phyloP scores from a whole-genome alignment of 129 eudicot species.

The Helichrysum umbraculigerum region DNA sequence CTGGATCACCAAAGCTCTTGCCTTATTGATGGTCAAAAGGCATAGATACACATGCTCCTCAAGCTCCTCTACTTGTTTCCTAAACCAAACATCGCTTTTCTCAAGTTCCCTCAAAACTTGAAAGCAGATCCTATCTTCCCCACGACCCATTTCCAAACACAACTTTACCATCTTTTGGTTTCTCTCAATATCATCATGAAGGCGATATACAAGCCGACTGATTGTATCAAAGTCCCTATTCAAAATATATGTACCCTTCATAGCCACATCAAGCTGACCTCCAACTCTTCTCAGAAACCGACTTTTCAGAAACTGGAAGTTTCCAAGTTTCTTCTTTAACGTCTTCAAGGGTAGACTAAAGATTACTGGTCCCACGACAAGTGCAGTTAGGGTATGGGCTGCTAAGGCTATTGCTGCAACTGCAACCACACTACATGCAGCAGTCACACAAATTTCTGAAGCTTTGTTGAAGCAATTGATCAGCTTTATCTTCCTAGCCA shows the following conservation, averaged over 20 bases:
- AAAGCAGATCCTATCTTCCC: conserved; percentile 45
- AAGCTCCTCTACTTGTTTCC: conserved; percentile 55
- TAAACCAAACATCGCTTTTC: conserved; percentile 47
- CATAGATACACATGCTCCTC: conserved; percentile 69
- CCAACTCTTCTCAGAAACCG: conserved; percentile 39
- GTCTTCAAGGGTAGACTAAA: conserved; percentile 49
- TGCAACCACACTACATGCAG: conserved; percentile 44
- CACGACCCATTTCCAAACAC: conserved; percentile 43
- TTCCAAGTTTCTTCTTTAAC: conserved; percentile 43
- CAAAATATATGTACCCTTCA: conserved; percentile 59
- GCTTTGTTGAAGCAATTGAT: conserved; percentile 54
- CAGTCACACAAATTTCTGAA: conserved; percentile 44
- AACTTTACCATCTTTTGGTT: conserved; percentile 39
- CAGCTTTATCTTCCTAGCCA: conserved; percentile 38
- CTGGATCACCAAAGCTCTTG: conserved; percentile 52
- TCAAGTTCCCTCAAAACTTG: conserved; percentile 48
- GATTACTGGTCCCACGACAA: conserved; percentile 49
- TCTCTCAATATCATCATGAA: conserved; percentile 59
- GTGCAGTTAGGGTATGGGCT: conserved; percentile 48
- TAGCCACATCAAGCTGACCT: conserved; percentile 61
- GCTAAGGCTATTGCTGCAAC: conserved; percentile 48
- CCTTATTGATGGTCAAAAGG: conserved; percentile 59
- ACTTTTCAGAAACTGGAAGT: conserved; percentile 31
- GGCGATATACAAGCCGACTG: conserved; percentile 44
- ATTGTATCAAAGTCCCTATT: conserved; percentile 58